Percentiles rank a stretch among this genome's conserved stretches.
Conservation (phyloP, 139 green algal species). For the Chlamydomonas asymmetrica region DNA sequence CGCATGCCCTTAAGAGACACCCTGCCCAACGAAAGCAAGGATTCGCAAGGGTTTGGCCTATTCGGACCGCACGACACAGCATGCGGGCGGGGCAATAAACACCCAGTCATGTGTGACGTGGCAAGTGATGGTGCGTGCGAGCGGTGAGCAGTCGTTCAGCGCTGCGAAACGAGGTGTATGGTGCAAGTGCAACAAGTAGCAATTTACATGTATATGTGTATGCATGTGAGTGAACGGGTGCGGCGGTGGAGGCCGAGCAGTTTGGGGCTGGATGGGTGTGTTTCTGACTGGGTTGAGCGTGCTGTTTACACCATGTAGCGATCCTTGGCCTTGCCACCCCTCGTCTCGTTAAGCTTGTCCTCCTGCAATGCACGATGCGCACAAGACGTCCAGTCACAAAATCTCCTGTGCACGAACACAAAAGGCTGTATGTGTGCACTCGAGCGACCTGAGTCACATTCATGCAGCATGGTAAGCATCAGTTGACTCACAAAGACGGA, state of each 20-base stretch:
- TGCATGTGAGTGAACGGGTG: background rate
- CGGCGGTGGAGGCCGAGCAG: background rate
- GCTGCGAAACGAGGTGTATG: background rate
- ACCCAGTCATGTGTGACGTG: too few species aligned
- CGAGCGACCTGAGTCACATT: background rate
- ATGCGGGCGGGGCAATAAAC: too few species aligned
- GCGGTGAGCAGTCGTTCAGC: background rate
- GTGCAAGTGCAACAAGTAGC: background rate
- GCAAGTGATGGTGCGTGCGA: too few species aligned
- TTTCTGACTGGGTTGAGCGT: constrained; percentile 49
- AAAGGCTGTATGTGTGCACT: constrained; percentile 1
- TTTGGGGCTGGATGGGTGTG: too few species aligned
- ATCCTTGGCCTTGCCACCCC: constrained; percentile 84
- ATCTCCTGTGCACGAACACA: constrained; percentile 7
- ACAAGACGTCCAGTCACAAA: too few species aligned
- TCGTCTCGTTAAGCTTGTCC: constrained; percentile 80
- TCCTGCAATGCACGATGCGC: too few species aligned
- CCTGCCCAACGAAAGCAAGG: too few species aligned
- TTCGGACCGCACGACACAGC: too few species aligned
- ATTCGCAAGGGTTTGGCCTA: too few species aligned
- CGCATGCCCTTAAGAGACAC: too few species aligned
- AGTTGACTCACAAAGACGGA: constrained; percentile 74
- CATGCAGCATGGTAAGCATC: constrained; percentile 5
- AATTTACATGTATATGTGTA: background rate
- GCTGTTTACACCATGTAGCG: constrained; percentile 79